Percentiles rank a stretch among this genome's conserved stretches.
phyloP scores from a whole-genome alignment of 75 land plant genomes.

The Azolla pinnata region DNA sequence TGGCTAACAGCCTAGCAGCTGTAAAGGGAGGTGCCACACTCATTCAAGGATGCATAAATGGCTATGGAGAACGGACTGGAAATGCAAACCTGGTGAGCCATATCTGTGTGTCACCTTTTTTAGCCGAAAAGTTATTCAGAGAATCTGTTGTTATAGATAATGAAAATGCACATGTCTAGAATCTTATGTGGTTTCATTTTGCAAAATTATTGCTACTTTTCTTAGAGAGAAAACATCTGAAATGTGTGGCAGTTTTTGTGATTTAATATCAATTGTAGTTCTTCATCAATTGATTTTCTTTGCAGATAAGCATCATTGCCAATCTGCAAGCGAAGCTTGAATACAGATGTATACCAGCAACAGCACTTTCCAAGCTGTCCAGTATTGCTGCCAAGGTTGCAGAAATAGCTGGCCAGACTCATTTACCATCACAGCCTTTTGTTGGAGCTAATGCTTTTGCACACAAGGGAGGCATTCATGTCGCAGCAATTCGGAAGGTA shows the following conservation, averaged over 20 bases:
- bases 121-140: no score
- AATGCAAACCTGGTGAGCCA: constrained; percentile 16
- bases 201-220: no score
- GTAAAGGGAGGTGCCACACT: constrained; percentile 14
- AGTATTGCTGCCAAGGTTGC: constrained; percentile 3
- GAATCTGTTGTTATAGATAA: no score
- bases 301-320: constrained; percentile 16
- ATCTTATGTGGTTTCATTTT: no score
- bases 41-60: constrained; percentile 18
- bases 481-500: constrained; percentile 19
- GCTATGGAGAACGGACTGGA: constrained; percentile 21
- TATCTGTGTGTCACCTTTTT: no score
- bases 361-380: constrained; percentile 4
- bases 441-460: constrained; percentile 17
- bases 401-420: constrained; percentile 9
- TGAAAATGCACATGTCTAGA: no score
- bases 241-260: no score
- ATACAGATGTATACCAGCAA: constrained; percentile 10
- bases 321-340: constrained; percentile 11
- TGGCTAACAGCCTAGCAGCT: constrained; percentile 18
- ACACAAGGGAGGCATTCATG: constrained; percentile 20
- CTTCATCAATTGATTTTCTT: background rate
- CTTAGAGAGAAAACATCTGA: no score
- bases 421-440: constrained; percentile 12
- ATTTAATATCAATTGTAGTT: no score